Conservation (phyloP, 208 protist species). For the Crithidia thermophila region DNA sequence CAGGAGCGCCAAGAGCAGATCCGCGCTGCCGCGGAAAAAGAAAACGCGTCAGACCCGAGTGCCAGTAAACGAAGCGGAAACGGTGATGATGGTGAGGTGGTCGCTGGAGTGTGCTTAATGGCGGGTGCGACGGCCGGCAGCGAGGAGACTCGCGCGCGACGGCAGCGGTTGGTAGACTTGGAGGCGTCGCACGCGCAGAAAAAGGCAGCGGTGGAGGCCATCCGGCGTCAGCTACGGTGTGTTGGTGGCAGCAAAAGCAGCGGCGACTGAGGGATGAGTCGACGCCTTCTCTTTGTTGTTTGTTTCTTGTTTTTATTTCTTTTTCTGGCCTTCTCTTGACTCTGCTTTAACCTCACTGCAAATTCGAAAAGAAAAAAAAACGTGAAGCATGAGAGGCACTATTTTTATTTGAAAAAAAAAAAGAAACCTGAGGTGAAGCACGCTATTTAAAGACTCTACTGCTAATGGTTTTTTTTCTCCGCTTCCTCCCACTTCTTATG, state of each 20-base stretch:
- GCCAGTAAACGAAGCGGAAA: background rate
- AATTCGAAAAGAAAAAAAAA: too few relatives aligned
- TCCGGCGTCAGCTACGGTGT: constrained; percentile 50
- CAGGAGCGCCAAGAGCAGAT: constrained; percentile 15
- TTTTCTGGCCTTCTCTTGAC: too few relatives aligned
- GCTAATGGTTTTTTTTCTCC: too few relatives aligned
- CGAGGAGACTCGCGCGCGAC: constrained; percentile 30
- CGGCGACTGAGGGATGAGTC: background rate
- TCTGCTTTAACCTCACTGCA: too few relatives aligned
- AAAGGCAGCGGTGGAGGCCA: constrained; percentile 46
- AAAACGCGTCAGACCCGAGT: background rate
- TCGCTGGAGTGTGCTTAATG: background rate
- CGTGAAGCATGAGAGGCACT: too few relatives aligned
- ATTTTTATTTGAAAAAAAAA: too few relatives aligned
- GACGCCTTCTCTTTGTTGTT: too few relatives aligned
- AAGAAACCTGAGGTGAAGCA: too few relatives aligned
- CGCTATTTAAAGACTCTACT: too few relatives aligned
- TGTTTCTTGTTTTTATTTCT: background rate
- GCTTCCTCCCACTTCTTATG: too few relatives aligned
- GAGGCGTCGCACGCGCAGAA: constrained; percentile 61
- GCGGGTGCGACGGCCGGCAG: background rate
- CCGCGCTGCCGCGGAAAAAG: background rate
- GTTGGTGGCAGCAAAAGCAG: background rate
- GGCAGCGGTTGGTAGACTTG: constrained; percentile 54
- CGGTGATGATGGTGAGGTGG: background rate